phyloP scores from a whole-genome alignment of 495 filamentous ascomycete species.

The Lindgomyces ingoldianus region DNA sequence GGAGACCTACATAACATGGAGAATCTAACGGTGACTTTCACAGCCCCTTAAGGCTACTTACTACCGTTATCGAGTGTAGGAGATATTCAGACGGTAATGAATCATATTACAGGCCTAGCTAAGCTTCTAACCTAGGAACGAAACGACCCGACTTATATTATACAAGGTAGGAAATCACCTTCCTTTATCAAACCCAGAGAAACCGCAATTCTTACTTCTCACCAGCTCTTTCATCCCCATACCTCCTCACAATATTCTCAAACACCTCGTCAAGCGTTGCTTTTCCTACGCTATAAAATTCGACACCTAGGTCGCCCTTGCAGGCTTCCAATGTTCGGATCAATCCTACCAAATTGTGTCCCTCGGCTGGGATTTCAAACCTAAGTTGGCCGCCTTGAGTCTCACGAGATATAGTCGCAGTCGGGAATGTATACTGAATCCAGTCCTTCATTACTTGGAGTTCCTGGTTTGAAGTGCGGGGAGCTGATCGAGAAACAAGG shows the following conservation, averaged over 20 bases:
- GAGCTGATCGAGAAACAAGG: constrained; percentile 18
- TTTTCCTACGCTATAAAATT: constrained; percentile 25
- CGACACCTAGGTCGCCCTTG: constrained; percentile 23
- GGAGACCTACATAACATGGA: too few species aligned
- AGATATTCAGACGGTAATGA: too few species aligned
- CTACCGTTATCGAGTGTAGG: too few species aligned
- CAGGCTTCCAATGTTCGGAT: constrained; percentile 4
- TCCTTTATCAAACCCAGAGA: not conserved
- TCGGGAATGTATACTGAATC: constrained; percentile 3
- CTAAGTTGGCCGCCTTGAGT: constrained; percentile 23
- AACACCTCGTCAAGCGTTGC: constrained; percentile 32
- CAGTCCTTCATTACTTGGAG: constrained; percentile 12
- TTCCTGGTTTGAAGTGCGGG: constrained; percentile 4
- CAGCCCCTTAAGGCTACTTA: too few species aligned
- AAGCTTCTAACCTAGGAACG: too few species aligned
- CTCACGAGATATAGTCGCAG: constrained; percentile 6
- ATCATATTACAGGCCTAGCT: too few species aligned
- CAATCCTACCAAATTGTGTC: constrained; percentile 5
- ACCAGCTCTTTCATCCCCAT: not conserved
- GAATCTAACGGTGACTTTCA: too few species aligned
- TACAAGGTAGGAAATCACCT: not conserved
- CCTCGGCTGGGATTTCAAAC: constrained; percentile 21
- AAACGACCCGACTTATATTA: too few species aligned
- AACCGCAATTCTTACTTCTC: constrained; percentile 7
- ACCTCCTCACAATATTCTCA: constrained; percentile 28